phyloP scores from a whole-genome alignment of 2,329 filamentous ascomycete species.

The Aureobasidium pullulans region DNA sequence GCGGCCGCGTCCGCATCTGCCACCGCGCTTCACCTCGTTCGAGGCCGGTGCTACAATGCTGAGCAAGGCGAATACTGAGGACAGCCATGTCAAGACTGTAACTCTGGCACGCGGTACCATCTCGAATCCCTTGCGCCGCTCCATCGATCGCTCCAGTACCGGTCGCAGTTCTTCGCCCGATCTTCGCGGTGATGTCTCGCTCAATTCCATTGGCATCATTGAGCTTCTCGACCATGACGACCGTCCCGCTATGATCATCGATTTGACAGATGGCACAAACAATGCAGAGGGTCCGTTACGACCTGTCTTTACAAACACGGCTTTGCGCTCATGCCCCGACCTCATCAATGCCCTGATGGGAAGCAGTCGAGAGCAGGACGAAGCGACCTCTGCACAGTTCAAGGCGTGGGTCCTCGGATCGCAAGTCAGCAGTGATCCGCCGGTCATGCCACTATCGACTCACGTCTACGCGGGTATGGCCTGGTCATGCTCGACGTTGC shows the following conservation, averaged over 20 bases:
- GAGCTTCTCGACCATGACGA: slow-evolving; percentile 72
- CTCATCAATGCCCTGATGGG: slow-evolving; percentile 52
- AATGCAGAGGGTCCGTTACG: slow-evolving; percentile 48
- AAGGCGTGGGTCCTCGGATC: slow-evolving; percentile 60
- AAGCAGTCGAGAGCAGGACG: slow-evolving; percentile 30
- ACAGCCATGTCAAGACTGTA: slow-evolving; percentile 44
- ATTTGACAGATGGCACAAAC: slow-evolving; percentile 54
- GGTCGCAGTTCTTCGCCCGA: slow-evolving; percentile 47
- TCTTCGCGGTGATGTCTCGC: slow-evolving; percentile 44
- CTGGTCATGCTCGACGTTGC: slow-evolving; percentile 65
- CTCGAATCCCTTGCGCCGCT: slow-evolving; percentile 31
- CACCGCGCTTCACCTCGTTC: slow-evolving; percentile 49
- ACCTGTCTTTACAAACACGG: slow-evolving; percentile 61
- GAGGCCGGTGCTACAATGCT: slow-evolving; percentile 53
- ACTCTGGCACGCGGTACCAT: slow-evolving; percentile 43
- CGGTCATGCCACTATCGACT: slow-evolving; percentile 48
- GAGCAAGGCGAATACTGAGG: slow-evolving; percentile 43
- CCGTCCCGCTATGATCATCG: slow-evolving; percentile 68
- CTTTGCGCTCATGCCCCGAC: slow-evolving; percentile 52
- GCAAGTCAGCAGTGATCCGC: slow-evolving; percentile 44
- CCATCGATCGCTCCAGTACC: slow-evolving; percentile 48
- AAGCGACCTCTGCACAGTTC: slow-evolving; percentile 50
- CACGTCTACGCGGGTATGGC: slow-evolving; percentile 56
- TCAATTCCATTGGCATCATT: slow-evolving; percentile 59
- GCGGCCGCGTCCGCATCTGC: slow-evolving; percentile 37